Percentiles rank a stretch among this genome's conserved stretches.
Evolutionary conservation across 1,139 yeast genomes (phyloP).

Genomic region (Pichia sp.): DNA sequence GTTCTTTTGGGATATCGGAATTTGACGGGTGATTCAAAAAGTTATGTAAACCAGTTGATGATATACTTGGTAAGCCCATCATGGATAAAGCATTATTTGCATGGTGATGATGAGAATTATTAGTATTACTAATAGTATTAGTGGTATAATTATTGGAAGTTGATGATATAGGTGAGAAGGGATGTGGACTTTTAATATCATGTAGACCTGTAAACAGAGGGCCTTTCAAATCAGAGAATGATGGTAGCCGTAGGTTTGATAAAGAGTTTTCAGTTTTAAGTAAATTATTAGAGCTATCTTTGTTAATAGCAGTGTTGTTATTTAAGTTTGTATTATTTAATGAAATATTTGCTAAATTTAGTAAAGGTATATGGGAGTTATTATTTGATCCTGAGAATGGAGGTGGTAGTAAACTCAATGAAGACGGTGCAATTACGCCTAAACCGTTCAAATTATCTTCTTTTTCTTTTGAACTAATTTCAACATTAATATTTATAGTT

Average conservation of each 20-base stretch:
- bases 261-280: neutral
- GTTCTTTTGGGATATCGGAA: neutral
- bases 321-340: conserved; percentile 6
- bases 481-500: neutral
- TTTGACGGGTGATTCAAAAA: neutral
- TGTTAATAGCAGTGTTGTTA: neutral
- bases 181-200: conserved; percentile 6
- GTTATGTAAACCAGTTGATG: conserved; percentile 7
- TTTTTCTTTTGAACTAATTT: neutral
- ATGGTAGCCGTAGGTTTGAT: conserved; percentile 8
- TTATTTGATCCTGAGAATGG: neutral
- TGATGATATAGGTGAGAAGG: neutral
- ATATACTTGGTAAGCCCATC: conserved; percentile 4
- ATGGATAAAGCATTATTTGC: neutral
- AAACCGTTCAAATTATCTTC: neutral
- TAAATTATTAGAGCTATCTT: no score
- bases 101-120: neutral
- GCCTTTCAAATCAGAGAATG: conserved; percentile 14
- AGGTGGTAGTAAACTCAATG: conserved; percentile 2
- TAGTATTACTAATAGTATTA: neutral
- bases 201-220: conserved; percentile 1
- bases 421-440: neutral
- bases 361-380: conserved; percentile 6
- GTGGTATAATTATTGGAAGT: neutral
- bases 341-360: conserved; percentile 13